Percentiles rank a stretch among this genome's conserved stretches.
Conservation (phyloP, 768 basidiomycete genomes). For the Leccinum broughii region DNA sequence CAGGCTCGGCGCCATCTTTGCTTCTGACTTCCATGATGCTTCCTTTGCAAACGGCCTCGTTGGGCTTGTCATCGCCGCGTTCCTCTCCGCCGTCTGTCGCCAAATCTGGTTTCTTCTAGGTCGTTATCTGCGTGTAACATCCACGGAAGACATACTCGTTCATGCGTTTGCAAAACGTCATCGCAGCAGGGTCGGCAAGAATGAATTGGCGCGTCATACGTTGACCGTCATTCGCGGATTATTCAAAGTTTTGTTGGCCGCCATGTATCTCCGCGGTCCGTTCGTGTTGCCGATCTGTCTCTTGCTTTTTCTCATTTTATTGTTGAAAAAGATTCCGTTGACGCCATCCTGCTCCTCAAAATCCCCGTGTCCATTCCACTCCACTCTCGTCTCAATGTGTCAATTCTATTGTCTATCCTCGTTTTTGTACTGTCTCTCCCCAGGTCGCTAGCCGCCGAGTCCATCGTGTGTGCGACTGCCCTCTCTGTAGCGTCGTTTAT, state of each 20-base stretch:
- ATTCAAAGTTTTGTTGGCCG: constrained; percentile 52
- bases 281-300: constrained; percentile 12
- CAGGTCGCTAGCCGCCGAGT: constrained; percentile 53
- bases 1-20: constrained; percentile 66
- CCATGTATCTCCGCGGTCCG: constrained; percentile 69
- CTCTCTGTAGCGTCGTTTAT: constrained; percentile 60
- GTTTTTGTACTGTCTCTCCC: constrained; percentile 54
- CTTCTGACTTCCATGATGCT: constrained; percentile 45
- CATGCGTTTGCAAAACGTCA: constrained; percentile 58
- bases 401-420: constrained; percentile 42
- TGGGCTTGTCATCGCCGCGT: constrained; percentile 52
- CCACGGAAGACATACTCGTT: constrained; percentile 65
- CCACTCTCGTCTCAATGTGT: constrained; percentile 41
- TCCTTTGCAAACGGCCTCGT: constrained; percentile 53
- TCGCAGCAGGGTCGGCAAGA: constrained; percentile 46
- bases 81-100: constrained; percentile 58
- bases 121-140: constrained; percentile 63
- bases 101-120: constrained; percentile 81
- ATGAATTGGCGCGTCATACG: constrained; percentile 43
- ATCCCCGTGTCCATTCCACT: constrained; percentile 38
- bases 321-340: constrained; percentile 49
- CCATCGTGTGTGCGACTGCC: constrained; percentile 56
- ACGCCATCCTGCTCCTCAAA: constrained; percentile 48
- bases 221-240: constrained; percentile 46
- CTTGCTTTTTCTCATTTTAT: constrained; percentile 11